Conservation (phyloP, 2,329 filamentous ascomycete species). For the Alternaria alternata region DNA sequence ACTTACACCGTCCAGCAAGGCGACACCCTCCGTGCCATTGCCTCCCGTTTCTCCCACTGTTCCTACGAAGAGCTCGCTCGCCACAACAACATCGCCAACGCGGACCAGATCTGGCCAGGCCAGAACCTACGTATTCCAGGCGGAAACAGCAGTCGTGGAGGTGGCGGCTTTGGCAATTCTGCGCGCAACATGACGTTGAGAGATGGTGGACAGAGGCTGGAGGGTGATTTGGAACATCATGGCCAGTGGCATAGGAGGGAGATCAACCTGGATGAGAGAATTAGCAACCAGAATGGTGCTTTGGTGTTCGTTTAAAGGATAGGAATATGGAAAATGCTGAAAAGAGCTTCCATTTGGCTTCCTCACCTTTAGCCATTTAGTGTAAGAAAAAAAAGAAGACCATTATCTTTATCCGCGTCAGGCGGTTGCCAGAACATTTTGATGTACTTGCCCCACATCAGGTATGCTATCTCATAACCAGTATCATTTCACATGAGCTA, state of each 20-base stretch:
- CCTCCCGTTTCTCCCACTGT: conserved; percentile 32
- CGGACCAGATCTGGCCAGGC: conserved; percentile 40
- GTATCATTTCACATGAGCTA: neutral
- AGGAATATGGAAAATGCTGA: neutral
- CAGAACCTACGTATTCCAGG: conserved; percentile 36
- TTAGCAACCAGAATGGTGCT: conserved; percentile 33
- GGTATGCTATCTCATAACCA: neutral
- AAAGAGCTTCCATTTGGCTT: neutral
- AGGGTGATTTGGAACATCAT: conserved; percentile 27
- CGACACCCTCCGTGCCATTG: conserved; percentile 40
- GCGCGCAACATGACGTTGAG: conserved; percentile 33
- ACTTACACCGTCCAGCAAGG: conserved; percentile 37
- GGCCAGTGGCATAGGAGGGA: conserved; percentile 32
- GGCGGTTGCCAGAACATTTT: neutral
- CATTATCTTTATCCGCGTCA: neutral
- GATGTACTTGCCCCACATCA: neutral
- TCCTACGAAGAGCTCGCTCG: conserved; percentile 35
- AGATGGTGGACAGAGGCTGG: conserved; percentile 33
- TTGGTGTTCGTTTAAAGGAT: conserved; percentile 32
- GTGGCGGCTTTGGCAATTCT: conserved; percentile 25
- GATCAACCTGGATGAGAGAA: conserved; percentile 37
- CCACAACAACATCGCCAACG: conserved; percentile 37
- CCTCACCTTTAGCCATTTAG: neutral
- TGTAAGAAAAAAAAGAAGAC: neutral
- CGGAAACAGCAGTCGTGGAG: conserved; percentile 24